Base-by-base conservation (phyloP, 1,284 basidiomycete genomes). In the Sanghuangporus weigelae region DNA sequence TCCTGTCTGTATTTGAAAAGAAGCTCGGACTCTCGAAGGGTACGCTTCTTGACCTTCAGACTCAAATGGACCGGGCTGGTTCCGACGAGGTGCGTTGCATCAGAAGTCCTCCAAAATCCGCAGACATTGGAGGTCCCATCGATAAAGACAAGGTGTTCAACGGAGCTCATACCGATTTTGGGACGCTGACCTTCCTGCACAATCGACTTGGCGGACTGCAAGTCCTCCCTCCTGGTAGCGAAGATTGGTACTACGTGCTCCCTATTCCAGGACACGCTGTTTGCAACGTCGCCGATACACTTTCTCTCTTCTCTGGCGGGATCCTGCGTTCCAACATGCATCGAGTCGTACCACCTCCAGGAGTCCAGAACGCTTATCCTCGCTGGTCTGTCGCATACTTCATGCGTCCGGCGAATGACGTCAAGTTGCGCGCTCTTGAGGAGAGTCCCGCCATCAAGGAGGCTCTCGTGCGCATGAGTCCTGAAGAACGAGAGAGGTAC, bases 131-230 rank as follows among this genome's bases (percentile, higher is more conserved):
- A 11, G 44, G 39, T 2, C n/a, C 21, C 10, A 67, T 68, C 0
- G 21, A 16, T 36, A 59, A 35, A 21, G 59, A 60, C 16, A 38
- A 60, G 26, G 75, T 75, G 14, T 75, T 75, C 0, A 68, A 84
- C 19, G 83, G 83, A 10, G 79, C 80, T 8, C 84, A 85, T 69
- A 85, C 77, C 5, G 78, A 79, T 67, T 79, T 79, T 63, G 77
- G 77, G 16, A 76, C 76, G n/a, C 68, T 78, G 81, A 83, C 85
- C 0, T 83, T 88, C 73, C 74, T 89, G 57, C 85, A 87, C 71
- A 90, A 90, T 71, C 81, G 81, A 12, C 79, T 91, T 0, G 89
- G 89, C 3, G 89, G 89, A 0, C 74, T 92, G 6, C 89, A 91
- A 68, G 87, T 90, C 0, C 77, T 89, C 48, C 80, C 81, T 1